Base-by-base conservation (phyloP, 2,329 filamentous ascomycete genomes). In the Tolypocladium paradoxum region DNA sequence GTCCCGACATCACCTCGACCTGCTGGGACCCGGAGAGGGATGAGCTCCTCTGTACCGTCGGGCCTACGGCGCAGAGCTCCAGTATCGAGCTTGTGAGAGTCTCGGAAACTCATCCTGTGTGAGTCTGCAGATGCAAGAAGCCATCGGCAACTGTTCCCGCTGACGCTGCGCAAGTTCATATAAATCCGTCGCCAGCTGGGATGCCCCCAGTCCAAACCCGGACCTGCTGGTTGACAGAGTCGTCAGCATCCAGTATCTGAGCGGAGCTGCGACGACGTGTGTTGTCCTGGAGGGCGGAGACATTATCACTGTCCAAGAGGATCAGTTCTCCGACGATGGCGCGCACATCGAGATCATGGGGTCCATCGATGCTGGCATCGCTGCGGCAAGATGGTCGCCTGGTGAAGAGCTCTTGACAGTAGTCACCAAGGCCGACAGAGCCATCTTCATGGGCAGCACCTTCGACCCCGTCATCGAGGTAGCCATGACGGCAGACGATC, bases 331-430 rank as follows among this genome's bases (percentile, higher is more conserved):
- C 48, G 60, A 57, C 24, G 83, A 79, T 55, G 83, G 88, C 66
- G 87, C 90, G 37, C 84, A 88, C 61, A 90, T 99, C 61, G 93
- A 97, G 69, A 97, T 99, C 61, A 83, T 97, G 58, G 93, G 93
- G 46, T 95, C 90, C 35, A 88, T 99, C 37, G 90, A 96, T 70
- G 87, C 87, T 54, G 93, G 92, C 27, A 96, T 99, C 61, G 82
- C 84, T 27, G 90, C 90, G 18, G 92, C 91, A 18, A 81, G 83
- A 60, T 99, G 93, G 93, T 95, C 92, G 38, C 91, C 91, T 2
- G 93, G 99, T 64, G 92, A 96, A 65, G 92, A 97, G 67, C 76
- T 97, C 20, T 74, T 99, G 46, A 83, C 87, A 53, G 82, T 99
- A 57, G 83, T 86, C 51, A 97, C 93, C 20, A 84, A 84, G 62